These are phyloP conservation scores for Arthrocladium fulminans DNA, from an alignment of 2,329 filamentous ascomycete species.

Conservation along the genomic window DNA sequence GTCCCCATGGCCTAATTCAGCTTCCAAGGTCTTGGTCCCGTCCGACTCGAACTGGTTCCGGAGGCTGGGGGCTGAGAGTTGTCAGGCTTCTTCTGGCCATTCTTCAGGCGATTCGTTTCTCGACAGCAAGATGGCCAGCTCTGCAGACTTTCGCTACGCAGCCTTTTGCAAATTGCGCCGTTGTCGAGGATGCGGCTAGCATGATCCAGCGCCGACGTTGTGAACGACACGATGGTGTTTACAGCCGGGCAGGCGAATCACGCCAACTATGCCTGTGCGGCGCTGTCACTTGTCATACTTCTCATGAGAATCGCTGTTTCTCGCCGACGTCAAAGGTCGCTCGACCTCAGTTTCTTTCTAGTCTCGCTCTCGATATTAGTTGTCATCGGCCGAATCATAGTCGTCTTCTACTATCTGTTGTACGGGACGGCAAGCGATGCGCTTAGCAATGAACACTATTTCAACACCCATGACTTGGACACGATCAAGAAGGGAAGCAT, in stretches of 20 bases:
- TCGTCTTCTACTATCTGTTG: conserved; percentile 6
- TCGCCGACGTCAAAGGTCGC: neutral
- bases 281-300: neutral
- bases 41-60: no score
- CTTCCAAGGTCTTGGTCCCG: no score
- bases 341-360: conserved; percentile 5
- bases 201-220: neutral
- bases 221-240: neutral
- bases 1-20: no score
- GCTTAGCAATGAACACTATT: conserved; percentile 9
- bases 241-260: conserved; percentile 6
- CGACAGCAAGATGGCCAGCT: no score
- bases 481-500: conserved; percentile 21
- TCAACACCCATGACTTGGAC: conserved; percentile 21
- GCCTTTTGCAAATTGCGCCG: no score
- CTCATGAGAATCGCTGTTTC: neutral
- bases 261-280: conserved; percentile 7
- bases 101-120: no score
- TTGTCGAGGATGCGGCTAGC: no score
- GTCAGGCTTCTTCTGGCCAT: no score
- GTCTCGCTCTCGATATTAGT: conserved; percentile 3
- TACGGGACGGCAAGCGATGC: conserved; percentile 7
- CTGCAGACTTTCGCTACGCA: no score
- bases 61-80: no score
- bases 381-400: neutral